phyloP scores from a whole-genome alignment of 768 basidiomycete species.

The Pleurotus sapidus region DNA sequence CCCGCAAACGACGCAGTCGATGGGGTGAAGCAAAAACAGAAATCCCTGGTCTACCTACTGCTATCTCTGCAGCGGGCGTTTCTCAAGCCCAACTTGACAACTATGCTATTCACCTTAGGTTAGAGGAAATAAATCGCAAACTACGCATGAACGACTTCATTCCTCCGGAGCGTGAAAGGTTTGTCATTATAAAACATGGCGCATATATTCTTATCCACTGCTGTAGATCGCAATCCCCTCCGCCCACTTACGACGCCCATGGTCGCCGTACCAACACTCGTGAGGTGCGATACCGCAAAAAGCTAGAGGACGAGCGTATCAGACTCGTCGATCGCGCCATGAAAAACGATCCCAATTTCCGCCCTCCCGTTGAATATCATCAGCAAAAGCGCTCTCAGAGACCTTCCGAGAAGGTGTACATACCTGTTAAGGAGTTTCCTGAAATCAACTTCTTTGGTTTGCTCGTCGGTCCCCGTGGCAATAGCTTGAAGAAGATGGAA shows the following conservation, averaged over 20 bases:
- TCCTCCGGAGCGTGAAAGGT: constrained; percentile 94
- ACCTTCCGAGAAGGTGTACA: constrained; percentile 97
- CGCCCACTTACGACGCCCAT: constrained; percentile 95
- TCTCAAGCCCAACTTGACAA: constrained; percentile 96
- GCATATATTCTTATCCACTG: constrained; percentile 20
- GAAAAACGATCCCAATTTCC: constrained; percentile 98
- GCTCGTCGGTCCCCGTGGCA: constrained; percentile 96
- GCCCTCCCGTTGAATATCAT: constrained; percentile 94
- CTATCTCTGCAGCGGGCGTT: constrained; percentile 90
- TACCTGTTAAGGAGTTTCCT: constrained; percentile 99
- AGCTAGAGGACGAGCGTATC: constrained; percentile 89
- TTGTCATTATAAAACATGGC: constrained; percentile 19
- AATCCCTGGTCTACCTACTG: constrained; percentile 90
- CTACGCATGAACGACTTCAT: constrained; percentile 91
- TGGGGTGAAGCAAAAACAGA: constrained; percentile 96
- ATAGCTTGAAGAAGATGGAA: constrained; percentile 99
- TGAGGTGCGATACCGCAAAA: constrained; percentile 97
- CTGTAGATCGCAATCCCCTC: constrained; percentile 87
- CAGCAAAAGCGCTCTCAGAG: constrained; percentile 92
- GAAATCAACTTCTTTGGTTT: constrained; percentile 99
- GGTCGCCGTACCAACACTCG: constrained; percentile 98
- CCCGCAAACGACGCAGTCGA: constrained; percentile 93
- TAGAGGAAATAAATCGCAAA: constrained; percentile 98
- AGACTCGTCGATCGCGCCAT: constrained; percentile 93
- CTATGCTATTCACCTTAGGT: constrained; percentile 92